Evolutionary conservation across 805 yeast genomes (phyloP).

Genomic region (Wickerhamiella alocasiicola): DNA sequence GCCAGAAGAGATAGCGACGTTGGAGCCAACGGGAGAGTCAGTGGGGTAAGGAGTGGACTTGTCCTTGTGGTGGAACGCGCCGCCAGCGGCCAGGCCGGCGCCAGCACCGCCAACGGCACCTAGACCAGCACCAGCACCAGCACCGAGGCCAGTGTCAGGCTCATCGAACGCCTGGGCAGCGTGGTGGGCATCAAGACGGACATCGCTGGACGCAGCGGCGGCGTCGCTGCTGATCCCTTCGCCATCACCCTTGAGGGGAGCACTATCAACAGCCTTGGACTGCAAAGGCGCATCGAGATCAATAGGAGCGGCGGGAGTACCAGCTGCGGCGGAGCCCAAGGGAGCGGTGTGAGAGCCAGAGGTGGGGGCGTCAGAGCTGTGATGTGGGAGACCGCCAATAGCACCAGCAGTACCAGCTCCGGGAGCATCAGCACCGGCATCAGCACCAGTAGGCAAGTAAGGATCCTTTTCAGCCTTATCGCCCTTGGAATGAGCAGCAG

Average conservation of each 20-base stretch:
- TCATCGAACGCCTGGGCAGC: too few species aligned
- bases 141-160: not conserved
- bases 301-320: too few species aligned
- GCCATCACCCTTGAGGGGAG: too few species aligned
- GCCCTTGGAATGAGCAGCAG: slow-evolving; percentile 22
- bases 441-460: not conserved
- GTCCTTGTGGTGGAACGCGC: too few species aligned
- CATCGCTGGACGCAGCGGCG: too few species aligned
- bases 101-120: slow-evolving; percentile 3
- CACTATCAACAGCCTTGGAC: too few species aligned
- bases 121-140: not conserved
- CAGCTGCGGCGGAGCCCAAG: too few species aligned
- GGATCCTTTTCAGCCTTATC: slow-evolving; percentile 9
- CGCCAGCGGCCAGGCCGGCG: not conserved
- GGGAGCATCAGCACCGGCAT: slow-evolving; percentile 1
- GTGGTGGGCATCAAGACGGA: too few species aligned
- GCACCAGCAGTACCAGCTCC: not conserved
- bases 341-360: not conserved
- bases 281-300: too few species aligned
- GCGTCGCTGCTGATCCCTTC: too few species aligned
- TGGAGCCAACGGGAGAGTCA: not conserved
- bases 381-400: not conserved
- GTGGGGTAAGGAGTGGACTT: too few species aligned
- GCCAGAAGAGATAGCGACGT: not conserved
- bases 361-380: not conserved